A percentile compares a stretch with the other conserved stretches of the same genome.
Evolutionary conservation across 2,329 filamentous ascomycete species (phyloP).

Genomic region (Ceratocystis papillata): DNA sequence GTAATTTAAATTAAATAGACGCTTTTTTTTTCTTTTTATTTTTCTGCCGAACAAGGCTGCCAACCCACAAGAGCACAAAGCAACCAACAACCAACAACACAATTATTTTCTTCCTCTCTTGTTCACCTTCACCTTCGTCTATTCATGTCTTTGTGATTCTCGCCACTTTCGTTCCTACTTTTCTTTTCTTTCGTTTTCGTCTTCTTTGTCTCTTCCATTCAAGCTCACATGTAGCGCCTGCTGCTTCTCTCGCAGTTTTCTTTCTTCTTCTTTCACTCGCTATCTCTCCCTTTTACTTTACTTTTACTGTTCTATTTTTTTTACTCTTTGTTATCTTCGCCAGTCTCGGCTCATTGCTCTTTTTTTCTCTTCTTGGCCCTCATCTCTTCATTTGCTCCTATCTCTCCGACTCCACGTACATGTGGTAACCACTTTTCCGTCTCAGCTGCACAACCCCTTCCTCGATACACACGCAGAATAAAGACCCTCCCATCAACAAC

Average conservation of each 20-base stretch:
- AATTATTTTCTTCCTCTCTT: not conserved
- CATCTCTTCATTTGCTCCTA: not conserved
- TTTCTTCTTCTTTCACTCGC: not conserved
- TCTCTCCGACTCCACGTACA: not conserved
- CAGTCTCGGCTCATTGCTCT: not conserved
- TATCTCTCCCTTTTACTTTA: constrained; percentile 13
- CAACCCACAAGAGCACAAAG: not conserved
- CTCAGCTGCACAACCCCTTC: not conserved
- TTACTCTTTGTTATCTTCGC: not conserved
- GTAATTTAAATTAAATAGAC: not conserved
- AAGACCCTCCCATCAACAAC: not conserved
- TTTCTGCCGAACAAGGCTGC: constrained; percentile 6
- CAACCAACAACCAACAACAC: not conserved
- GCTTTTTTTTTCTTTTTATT: not conserved
- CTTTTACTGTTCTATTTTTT: constrained; percentile 13
- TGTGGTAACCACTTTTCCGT: not conserved
- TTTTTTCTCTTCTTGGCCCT: not conserved
- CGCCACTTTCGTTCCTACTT: not conserved
- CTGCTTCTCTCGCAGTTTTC: constrained; percentile 5
- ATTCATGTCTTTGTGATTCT: not conserved
- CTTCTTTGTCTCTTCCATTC: not conserved
- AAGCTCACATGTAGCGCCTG: constrained; percentile 5
- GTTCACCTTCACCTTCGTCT: not conserved
- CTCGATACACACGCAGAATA: not conserved
- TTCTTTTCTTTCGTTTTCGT: not conserved